Conservation (phyloP, 192 early-diverging fungal species). For the Thamnidium elegans region DNA sequence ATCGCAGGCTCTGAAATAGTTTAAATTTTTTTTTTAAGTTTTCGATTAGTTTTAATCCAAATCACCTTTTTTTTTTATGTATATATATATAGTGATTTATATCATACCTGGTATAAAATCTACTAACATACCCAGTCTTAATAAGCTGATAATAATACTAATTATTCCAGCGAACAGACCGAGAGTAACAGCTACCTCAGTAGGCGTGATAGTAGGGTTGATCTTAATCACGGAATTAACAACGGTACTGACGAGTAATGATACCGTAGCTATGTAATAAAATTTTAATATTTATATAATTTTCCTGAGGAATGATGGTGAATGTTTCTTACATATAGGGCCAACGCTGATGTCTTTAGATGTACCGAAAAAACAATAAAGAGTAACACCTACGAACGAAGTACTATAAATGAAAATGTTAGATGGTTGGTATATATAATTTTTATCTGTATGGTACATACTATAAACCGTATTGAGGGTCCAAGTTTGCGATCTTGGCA, state of each 20-base stretch:
- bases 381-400: constrained; percentile 60
- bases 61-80: neutral
- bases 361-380: constrained; percentile 72
- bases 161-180: constrained; percentile 53
- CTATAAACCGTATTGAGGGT: constrained; percentile 76
- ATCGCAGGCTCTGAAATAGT: constrained; percentile 62
- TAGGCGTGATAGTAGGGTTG: constrained; percentile 40
- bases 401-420: constrained; percentile 56
- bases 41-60: neutral
- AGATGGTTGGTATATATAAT: neutral
- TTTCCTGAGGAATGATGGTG: neutral
- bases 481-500: constrained; percentile 70
- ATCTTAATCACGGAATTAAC: constrained; percentile 26
- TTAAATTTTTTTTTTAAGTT: too few relatives aligned
- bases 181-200: constrained; percentile 64
- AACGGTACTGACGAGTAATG: constrained; percentile 68
- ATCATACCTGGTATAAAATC: constrained; percentile 72
- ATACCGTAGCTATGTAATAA: constrained; percentile 57
- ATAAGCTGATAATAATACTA: constrained; percentile 65
- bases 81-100: neutral
- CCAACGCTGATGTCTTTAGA: constrained; percentile 76
- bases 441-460: constrained; percentile 8
- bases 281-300: neutral
- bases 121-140: constrained; percentile 81
- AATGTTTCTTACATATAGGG: constrained; percentile 46